phyloP scores from a whole-genome alignment of 306 rosid species.

The Acacia crassicarpa region DNA sequence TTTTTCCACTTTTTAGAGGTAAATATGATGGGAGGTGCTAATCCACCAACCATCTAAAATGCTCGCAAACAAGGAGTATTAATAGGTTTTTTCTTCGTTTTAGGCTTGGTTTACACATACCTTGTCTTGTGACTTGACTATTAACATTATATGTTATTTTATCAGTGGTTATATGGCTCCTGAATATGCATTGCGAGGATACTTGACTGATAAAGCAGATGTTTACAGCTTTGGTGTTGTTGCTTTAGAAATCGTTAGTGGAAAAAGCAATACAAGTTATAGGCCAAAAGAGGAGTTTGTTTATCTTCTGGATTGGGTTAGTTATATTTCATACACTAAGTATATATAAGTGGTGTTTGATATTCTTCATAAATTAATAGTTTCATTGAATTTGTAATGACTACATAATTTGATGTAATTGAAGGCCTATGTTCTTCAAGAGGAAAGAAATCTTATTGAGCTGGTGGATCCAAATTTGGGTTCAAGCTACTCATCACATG shows the following conservation, averaged over 20 bases:
- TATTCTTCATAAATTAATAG: no score
- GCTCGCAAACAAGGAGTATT: no score
- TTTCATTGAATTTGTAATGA: no score
- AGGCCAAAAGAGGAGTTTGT: slow-evolving; percentile 40
- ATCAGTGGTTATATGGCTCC: background rate
- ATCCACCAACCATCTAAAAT: no score
- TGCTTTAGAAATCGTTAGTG: background rate
- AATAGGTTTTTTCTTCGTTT: background rate
- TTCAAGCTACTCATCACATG: background rate
- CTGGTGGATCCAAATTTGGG: background rate
- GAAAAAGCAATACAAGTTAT: background rate
- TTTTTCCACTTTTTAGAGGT: background rate
- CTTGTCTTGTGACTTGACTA: background rate
- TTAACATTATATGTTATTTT: no score
- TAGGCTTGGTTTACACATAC: background rate
- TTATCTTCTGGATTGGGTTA: background rate
- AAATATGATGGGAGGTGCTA: no score
- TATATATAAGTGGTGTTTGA: background rate
- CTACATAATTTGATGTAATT: background rate
- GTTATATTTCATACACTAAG: background rate
- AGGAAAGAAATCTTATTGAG: background rate
- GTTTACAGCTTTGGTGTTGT: background rate
- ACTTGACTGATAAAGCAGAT: background rate
- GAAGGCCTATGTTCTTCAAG: background rate
- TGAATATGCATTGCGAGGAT: background rate